These are phyloP conservation scores for Marchantia paleacea DNA, from an alignment of 225 moss, liverwort and hornwort species.

Conservation along the genomic window DNA sequence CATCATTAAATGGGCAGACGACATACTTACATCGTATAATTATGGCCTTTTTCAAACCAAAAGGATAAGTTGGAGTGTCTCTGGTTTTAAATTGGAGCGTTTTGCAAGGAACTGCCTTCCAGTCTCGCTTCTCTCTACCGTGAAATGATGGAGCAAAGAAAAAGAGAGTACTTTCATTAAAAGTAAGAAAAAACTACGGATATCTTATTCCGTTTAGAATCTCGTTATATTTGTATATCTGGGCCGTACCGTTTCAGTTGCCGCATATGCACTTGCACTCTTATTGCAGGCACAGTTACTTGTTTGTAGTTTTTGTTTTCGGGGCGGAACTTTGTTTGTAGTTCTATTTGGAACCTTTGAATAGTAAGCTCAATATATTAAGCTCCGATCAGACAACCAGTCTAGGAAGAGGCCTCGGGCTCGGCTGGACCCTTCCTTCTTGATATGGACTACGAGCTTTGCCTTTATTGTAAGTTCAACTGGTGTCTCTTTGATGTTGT, in stretches of 20 bases:
- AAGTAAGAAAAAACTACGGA: too few relatives aligned
- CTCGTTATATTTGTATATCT: too few relatives aligned
- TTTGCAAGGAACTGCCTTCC: not conserved
- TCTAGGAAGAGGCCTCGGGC: not conserved
- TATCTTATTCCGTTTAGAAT: too few relatives aligned
- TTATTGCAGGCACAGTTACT: not conserved
- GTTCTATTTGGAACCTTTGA: not conserved
- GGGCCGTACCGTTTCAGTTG: not conserved
- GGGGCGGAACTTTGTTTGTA: not conserved
- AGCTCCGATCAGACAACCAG: not conserved
- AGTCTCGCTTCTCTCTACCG: not conserved
- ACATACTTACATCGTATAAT: conserved; percentile 3
- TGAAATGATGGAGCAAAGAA: not conserved
- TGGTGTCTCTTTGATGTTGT: not conserved
- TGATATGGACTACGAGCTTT: not conserved
- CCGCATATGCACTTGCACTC: not conserved
- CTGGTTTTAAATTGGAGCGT: not conserved
- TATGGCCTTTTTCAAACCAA: conserved; percentile 3
- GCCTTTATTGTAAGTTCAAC: not conserved
- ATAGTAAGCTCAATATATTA: not conserved
- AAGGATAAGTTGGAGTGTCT: not conserved
- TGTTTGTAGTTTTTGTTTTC: not conserved
- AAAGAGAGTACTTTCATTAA: not conserved
- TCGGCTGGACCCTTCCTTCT: not conserved
- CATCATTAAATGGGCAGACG: conserved; percentile 2